Percentiles rank a stretch among this genome's conserved stretches.
These are phyloP conservation scores for Candida sphagnicola DNA, from an alignment of 805 yeast genomes.

Conservation along the genomic window DNA sequence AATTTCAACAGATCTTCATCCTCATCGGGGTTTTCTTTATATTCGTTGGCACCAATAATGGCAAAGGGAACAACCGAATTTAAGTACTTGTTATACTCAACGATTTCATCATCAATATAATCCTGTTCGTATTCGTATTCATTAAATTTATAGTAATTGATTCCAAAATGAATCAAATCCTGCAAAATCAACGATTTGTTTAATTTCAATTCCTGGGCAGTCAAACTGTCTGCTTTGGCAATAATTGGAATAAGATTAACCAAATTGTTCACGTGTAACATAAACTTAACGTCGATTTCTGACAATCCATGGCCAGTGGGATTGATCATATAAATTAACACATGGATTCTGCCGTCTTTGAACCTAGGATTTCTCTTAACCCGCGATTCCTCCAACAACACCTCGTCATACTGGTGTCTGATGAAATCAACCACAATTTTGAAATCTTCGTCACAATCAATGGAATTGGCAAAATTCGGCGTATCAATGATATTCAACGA, in stretches of 20 bases:
- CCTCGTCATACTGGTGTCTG: conserved; percentile 81
- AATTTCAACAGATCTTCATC: conserved; percentile 47
- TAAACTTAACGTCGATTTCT: conserved; percentile 39
- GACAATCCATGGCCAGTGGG: conserved; percentile 44
- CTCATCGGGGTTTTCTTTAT: conserved; percentile 36
- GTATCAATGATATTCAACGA: conserved; percentile 74
- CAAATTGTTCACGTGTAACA: conserved; percentile 37
- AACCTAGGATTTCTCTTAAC: conserved; percentile 83
- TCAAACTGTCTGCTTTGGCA: conserved; percentile 42
- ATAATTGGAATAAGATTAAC: conserved; percentile 43
- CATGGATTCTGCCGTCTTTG: conserved; percentile 80
- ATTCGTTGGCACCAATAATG: conserved; percentile 65
- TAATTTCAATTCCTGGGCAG: conserved; percentile 45
- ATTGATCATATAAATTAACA: conserved; percentile 42
- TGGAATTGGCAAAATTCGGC: conserved; percentile 76
- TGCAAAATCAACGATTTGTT: conserved; percentile 74
- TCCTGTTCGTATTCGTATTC: conserved; percentile 55
- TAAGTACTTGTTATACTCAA: conserved; percentile 61
- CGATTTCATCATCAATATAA: conserved; percentile 56
- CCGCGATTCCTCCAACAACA: conserved; percentile 72
- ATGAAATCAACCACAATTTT: conserved; percentile 71
- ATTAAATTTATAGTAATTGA: conserved; percentile 70
- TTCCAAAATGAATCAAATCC: conserved; percentile 65
- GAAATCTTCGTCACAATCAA: conserved; percentile 66
- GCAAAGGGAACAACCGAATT: conserved; percentile 66